Evolutionary conservation across 2,329 filamentous ascomycete species (phyloP).

Genomic region (Trichoderma atrobrunneum): DNA sequence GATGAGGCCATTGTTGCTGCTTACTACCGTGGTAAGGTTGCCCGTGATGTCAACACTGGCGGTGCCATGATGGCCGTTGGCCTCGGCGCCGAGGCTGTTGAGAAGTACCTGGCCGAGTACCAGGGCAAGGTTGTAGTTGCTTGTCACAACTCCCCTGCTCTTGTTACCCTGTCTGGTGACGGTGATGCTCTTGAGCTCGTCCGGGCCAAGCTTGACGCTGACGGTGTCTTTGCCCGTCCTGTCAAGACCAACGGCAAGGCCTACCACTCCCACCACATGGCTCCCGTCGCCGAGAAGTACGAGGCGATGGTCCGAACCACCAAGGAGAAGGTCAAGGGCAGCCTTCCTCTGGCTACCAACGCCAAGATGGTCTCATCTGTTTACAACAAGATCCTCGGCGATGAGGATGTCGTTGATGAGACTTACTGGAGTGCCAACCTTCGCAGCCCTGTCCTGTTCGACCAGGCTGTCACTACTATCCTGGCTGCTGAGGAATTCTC

Average conservation of each 20-base stretch:
- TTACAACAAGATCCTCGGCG: slow-evolving; percentile 14
- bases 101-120: slow-evolving; percentile 18
- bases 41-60: not conserved
- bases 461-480: slow-evolving; percentile 25
- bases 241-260: slow-evolving; percentile 23
- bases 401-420: slow-evolving; percentile 17
- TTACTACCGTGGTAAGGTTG: slow-evolving; percentile 38
- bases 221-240: slow-evolving; percentile 20
- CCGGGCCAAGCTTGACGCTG: slow-evolving; percentile 5
- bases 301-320: not conserved
- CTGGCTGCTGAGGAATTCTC: slow-evolving; percentile 16
- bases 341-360: not conserved
- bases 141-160: slow-evolving; percentile 25
- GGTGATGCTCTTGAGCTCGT: slow-evolving; percentile 20
- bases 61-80: slow-evolving; percentile 42
- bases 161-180: slow-evolving; percentile 27
- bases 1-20: slow-evolving; percentile 38
- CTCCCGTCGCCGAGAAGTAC: slow-evolving; percentile 9
- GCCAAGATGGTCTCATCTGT: slow-evolving; percentile 17
- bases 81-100: slow-evolving; percentile 28
- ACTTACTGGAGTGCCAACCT: slow-evolving; percentile 40
- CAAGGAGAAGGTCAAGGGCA: not conserved
- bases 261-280: slow-evolving; percentile 26
- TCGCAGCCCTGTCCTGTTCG: slow-evolving; percentile 35
- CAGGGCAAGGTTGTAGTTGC: slow-evolving; percentile 26